phyloP scores from a whole-genome alignment of 2,329 filamentous ascomycete species.

The Fusarium newnesense region DNA sequence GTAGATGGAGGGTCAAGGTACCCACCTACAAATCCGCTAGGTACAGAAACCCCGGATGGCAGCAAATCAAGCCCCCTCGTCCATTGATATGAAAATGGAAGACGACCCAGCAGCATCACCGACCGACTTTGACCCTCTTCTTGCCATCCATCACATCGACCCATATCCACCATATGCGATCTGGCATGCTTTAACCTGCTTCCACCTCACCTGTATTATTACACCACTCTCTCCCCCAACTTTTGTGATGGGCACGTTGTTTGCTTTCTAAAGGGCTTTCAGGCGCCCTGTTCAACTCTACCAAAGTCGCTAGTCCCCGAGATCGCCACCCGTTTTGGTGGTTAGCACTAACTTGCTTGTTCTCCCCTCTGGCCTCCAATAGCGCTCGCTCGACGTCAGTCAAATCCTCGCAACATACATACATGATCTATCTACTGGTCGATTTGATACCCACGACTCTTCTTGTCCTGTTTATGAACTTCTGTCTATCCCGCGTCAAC shows the following conservation, averaged over 20 bases:
- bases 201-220: conserved; percentile 19
- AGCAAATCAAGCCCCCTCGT: conserved; percentile 42
- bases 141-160: conserved; percentile 38
- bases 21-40: conserved; percentile 30
- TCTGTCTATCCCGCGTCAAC: conserved; percentile 1
- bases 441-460: conserved; percentile 33
- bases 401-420: conserved; percentile 20
- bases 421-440: conserved; percentile 23
- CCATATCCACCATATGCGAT: conserved; percentile 39
- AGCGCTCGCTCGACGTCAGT: conserved; percentile 34
- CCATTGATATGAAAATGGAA: conserved; percentile 37
- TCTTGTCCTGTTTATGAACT: not conserved
- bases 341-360: conserved; percentile 33
- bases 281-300: conserved; percentile 28
- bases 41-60: conserved; percentile 27
- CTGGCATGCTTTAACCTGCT: conserved; percentile 28
- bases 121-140: conserved; percentile 40
- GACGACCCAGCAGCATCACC: conserved; percentile 40
- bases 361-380: conserved; percentile 31
- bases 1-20: conserved; percentile 22
- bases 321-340: conserved; percentile 43
- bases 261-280: conserved; percentile 35
- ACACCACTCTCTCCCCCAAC: not conserved
- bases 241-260: conserved; percentile 31
- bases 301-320: conserved; percentile 29